These are phyloP conservation scores for Corynascus novoguineensis DNA, from an alignment of 495 filamentous ascomycete species.

Conservation along the genomic window DNA sequence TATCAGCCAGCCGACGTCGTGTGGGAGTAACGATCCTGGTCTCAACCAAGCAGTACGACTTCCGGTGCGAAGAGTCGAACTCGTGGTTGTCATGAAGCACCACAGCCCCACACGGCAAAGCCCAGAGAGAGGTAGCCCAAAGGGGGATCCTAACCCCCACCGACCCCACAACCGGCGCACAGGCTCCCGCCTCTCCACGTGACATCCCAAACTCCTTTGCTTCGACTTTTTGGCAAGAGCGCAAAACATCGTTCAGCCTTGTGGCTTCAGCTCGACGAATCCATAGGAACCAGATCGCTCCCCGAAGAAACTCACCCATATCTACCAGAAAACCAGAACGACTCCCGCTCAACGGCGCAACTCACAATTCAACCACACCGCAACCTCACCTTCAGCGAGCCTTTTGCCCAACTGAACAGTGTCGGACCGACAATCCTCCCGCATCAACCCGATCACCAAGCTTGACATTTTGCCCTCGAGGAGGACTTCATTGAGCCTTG, in stretches of 20 bases:
- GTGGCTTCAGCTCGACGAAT: conserved; percentile 7
- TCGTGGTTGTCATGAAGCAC: background rate
- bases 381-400: background rate
- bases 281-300: background rate
- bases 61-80: background rate
- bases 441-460: background rate
- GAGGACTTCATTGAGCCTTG: background rate
- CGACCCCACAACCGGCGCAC: background rate
- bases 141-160: too few species aligned
- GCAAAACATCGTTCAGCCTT: conserved; percentile 13
- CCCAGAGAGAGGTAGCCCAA: too few species aligned
- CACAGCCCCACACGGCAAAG: background rate
- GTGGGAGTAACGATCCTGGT: background rate
- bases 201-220: conserved; percentile 1
- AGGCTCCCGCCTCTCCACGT: background rate
- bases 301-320: background rate
- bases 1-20: too few species aligned
- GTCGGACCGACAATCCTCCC: background rate
- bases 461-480: background rate
- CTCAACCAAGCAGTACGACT: too few species aligned
- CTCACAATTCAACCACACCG: background rate
- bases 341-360: background rate
- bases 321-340: background rate
- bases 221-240: conserved; percentile 8
- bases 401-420: background rate